These are phyloP conservation scores for Fraxinus floribunda DNA, from an alignment of 305 asterid species.

Conservation along the genomic window DNA sequence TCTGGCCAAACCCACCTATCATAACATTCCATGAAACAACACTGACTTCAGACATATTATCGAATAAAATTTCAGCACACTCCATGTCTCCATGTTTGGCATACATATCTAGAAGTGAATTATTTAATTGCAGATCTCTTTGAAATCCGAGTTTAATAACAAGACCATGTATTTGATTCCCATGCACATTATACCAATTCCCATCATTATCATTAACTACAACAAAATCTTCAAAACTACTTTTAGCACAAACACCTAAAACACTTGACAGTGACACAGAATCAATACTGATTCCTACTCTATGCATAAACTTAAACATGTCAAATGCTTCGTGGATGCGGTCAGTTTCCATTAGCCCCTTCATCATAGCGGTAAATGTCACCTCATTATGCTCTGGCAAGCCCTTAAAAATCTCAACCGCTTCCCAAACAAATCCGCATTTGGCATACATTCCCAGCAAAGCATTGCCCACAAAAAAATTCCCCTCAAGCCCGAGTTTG, in stretches of 20 bases:
- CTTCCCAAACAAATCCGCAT: slow-evolving; percentile 47
- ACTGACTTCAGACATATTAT: slow-evolving; percentile 48
- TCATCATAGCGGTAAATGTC: slow-evolving; percentile 78
- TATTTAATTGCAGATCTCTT: slow-evolving; percentile 52
- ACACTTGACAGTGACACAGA: slow-evolving; percentile 62
- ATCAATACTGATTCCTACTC: slow-evolving; percentile 46
- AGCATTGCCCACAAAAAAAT: slow-evolving; percentile 68
- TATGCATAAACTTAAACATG: slow-evolving; percentile 66
- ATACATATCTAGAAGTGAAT: slow-evolving; percentile 78
- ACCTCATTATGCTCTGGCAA: slow-evolving; percentile 75
- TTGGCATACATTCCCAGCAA: slow-evolving; percentile 76
- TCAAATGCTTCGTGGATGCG: slow-evolving; percentile 61
- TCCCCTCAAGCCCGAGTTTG: slow-evolving; percentile 59
- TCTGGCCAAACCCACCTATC: slow-evolving; percentile 74
- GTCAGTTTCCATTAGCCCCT: slow-evolving; percentile 56
- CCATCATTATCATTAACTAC: slow-evolving; percentile 27
- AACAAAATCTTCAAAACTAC: slow-evolving; percentile 33
- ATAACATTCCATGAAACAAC: slow-evolving; percentile 83
- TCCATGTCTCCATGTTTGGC: slow-evolving; percentile 61
- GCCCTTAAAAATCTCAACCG: slow-evolving; percentile 48
- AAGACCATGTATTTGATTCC: slow-evolving; percentile 68
- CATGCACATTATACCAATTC: slow-evolving; percentile 27
- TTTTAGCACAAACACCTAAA: slow-evolving; percentile 61
- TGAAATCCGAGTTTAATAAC: slow-evolving; percentile 55
- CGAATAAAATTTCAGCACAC: slow-evolving; percentile 54